Conservation (phyloP, 805 yeast genomes). For the Soucietia sequanensis region DNA sequence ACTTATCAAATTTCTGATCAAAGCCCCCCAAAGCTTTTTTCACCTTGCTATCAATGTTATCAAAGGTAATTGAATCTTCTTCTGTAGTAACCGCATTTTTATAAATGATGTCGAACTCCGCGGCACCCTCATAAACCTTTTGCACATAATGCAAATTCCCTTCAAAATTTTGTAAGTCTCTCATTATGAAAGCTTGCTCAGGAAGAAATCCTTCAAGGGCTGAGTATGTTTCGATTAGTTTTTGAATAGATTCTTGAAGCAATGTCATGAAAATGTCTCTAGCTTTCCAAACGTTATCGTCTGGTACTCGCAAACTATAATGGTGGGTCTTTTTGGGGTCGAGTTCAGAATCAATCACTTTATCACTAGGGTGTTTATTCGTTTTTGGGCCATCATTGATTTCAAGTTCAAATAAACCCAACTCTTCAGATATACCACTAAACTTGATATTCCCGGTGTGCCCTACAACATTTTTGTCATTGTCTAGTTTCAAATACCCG, state of each 20-base stretch:
- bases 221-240: conserved; percentile 30
- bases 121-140: conserved; percentile 67
- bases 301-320: conserved; percentile 67
- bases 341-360: conserved; percentile 33
- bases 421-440: conserved; percentile 52
- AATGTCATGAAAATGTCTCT: conserved; percentile 70
- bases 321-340: conserved; percentile 67
- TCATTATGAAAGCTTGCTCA: conserved; percentile 50
- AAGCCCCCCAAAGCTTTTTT: conserved; percentile 34
- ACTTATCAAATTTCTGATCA: conserved; percentile 49
- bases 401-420: conserved; percentile 62
- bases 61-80: conserved; percentile 35
- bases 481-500: conserved; percentile 26
- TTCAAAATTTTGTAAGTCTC: conserved; percentile 56
- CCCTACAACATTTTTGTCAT: conserved; percentile 21
- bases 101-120: conserved; percentile 72
- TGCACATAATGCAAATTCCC: conserved; percentile 84
- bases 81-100: conserved; percentile 43
- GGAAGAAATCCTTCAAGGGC: conserved; percentile 37
- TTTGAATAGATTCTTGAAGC: conserved; percentile 65
- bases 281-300: conserved; percentile 73
- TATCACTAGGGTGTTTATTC: conserved; percentile 41
- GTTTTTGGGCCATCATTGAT: conserved; percentile 55
- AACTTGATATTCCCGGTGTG: conserved; percentile 39
- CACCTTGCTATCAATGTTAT: conserved; percentile 36